These are phyloP conservation scores for Tolypocladium tropicale DNA, from an alignment of 2,329 filamentous ascomycete species.

Conservation along the genomic window DNA sequence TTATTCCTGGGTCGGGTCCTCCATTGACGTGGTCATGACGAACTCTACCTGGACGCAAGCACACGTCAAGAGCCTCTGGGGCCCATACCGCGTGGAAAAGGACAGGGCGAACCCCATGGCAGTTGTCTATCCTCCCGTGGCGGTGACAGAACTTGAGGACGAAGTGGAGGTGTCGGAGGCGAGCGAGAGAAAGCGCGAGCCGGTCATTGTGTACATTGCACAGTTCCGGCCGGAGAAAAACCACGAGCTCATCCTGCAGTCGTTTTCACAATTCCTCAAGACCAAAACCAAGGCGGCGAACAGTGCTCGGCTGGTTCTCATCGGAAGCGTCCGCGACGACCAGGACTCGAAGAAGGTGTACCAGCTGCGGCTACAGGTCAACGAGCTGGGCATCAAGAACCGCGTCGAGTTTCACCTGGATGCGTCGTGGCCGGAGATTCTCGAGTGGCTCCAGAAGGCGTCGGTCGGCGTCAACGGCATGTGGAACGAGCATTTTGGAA, in stretches of 20 bases:
- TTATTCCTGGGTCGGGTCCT: constrained; percentile 74
- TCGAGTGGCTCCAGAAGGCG: constrained; percentile 65
- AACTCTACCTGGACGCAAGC: constrained; percentile 91
- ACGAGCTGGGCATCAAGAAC: constrained; percentile 77
- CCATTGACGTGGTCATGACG: constrained; percentile 91
- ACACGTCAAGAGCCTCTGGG: constrained; percentile 77
- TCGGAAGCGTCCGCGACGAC: constrained; percentile 86
- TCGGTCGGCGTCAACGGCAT: constrained; percentile 92
- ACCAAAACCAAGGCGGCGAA: constrained; percentile 37
- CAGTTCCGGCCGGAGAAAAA: constrained; percentile 98
- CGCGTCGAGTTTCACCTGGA: constrained; percentile 82
- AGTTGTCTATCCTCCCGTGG: constrained; percentile 85
- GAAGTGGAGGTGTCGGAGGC: constrained; percentile 60
- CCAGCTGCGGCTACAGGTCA: constrained; percentile 72
- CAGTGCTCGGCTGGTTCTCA: constrained; percentile 62
- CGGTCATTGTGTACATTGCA: constrained; percentile 79
- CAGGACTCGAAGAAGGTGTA: constrained; percentile 77
- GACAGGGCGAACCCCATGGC: constrained; percentile 45
- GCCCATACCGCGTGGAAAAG: constrained; percentile 38
- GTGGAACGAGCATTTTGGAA: constrained; percentile 99
- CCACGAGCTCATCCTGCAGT: constrained; percentile 73
- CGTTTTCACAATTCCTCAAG: constrained; percentile 70
- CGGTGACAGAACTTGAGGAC: constrained; percentile 72
- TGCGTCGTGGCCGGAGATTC: constrained; percentile 77
- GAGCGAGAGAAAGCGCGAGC: constrained; percentile 60